These are phyloP conservation scores for Coleophoma eucalyptorum DNA, from an alignment of 2,329 filamentous ascomycete genomes.

Conservation along the genomic window DNA sequence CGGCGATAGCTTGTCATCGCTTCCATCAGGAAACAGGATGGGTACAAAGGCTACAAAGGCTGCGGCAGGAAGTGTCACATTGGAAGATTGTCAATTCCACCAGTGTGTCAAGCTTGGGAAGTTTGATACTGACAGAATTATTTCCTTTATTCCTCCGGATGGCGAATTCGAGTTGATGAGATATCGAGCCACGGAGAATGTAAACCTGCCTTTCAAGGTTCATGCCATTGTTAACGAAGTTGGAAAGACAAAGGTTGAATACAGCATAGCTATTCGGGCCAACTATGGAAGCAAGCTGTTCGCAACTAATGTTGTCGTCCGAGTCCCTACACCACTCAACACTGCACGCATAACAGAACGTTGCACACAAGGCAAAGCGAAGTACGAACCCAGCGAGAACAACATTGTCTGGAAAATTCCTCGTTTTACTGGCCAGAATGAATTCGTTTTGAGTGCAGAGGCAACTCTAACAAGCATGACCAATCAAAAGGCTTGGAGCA, in stretches of 20 bases:
- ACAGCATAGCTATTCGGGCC: slow-evolving; percentile 94
- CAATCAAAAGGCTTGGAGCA: slow-evolving; percentile 94
- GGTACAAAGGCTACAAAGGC: slow-evolving; percentile 91
- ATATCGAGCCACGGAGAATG: slow-evolving; percentile 96
- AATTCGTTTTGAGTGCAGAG: slow-evolving; percentile 92
- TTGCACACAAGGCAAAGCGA: slow-evolving; percentile 93
- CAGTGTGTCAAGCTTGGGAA: slow-evolving; percentile 97
- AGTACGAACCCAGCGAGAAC: slow-evolving; percentile 97
- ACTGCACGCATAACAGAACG: slow-evolving; percentile 91
- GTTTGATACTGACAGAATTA: slow-evolving; percentile 94
- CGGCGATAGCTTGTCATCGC: slow-evolving; percentile 59
- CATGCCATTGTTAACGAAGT: slow-evolving; percentile 98
- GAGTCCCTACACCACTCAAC: slow-evolving; percentile 94
- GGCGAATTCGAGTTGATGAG: slow-evolving; percentile 99
- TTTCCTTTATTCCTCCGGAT: slow-evolving; percentile 94
- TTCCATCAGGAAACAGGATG: slow-evolving; percentile 71
- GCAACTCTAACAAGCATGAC: slow-evolving; percentile 95
- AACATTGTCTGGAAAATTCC: slow-evolving; percentile 99
- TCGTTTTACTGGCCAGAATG: slow-evolving; percentile 95
- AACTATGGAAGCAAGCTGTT: slow-evolving; percentile 97
- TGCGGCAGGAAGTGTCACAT: slow-evolving; percentile 88
- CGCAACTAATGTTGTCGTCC: slow-evolving; percentile 91
- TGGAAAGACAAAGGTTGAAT: slow-evolving; percentile 96
- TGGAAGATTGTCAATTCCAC: slow-evolving; percentile 98
- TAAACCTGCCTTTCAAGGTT: slow-evolving; percentile 97